Evolutionary conservation across 1,139 yeast genomes (phyloP).

Genomic region (Blastobotrys persicus): DNA sequence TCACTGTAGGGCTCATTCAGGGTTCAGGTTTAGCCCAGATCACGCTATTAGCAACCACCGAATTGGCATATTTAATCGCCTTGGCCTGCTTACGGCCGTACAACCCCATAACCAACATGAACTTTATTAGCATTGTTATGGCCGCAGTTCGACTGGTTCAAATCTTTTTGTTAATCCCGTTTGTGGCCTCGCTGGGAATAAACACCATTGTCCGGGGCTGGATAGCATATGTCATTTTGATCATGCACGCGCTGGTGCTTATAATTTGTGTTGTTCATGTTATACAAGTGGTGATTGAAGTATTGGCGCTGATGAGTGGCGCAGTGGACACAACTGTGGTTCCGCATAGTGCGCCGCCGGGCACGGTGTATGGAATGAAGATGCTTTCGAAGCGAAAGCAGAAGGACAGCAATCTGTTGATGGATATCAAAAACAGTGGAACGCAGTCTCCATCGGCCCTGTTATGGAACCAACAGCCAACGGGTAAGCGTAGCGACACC

Average conservation of each 20-base stretch:
- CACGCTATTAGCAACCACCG: conserved; percentile 33
- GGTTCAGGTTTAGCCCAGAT: conserved; percentile 39
- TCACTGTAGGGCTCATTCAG: conserved; percentile 38
- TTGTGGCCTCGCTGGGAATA: conserved; percentile 29
- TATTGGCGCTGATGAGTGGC: conserved; percentile 30
- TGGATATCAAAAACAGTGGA: background rate
- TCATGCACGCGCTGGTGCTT: conserved; percentile 35
- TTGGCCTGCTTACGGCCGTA: conserved; percentile 32
- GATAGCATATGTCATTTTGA: conserved; percentile 36
- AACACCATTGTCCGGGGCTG: conserved; percentile 31
- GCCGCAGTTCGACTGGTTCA: conserved; percentile 28
- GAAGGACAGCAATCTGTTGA: background rate
- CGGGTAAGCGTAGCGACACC: background rate
- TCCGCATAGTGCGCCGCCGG: conserved; percentile 5
- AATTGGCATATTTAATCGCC: conserved; percentile 28
- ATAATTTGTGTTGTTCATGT: conserved; percentile 33
- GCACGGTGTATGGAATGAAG: conserved; percentile 19
- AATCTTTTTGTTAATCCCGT: conserved; percentile 34
- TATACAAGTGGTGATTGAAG: conserved; percentile 33
- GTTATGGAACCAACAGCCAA: conserved; percentile 11
- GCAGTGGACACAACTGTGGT: conserved; percentile 17
- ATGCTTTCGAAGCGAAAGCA: conserved; percentile 14
- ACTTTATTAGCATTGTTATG: conserved; percentile 25
- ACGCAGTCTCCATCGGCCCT: conserved; percentile 10
- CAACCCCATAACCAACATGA: conserved; percentile 35